These are phyloP conservation scores for Gyrodon lividus DNA, from an alignment of 768 basidiomycete genomes.

Conservation along the genomic window DNA sequence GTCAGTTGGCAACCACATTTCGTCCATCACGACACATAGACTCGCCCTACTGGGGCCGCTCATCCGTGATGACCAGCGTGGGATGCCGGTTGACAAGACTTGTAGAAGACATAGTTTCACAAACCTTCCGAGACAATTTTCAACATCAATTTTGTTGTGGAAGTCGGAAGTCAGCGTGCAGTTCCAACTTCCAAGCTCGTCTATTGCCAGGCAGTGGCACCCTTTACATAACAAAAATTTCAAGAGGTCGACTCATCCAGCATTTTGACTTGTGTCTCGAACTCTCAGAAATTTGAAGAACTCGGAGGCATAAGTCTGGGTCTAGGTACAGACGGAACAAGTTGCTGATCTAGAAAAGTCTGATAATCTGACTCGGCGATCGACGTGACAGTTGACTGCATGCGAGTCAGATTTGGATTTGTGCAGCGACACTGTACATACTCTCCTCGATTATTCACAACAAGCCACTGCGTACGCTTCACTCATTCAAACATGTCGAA, in stretches of 20 bases:
- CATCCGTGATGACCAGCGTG: too few species aligned
- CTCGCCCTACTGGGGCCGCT: too few species aligned
- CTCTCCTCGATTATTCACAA: not conserved
- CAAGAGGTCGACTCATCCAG: not conserved
- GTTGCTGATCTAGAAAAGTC: constrained; percentile 4
- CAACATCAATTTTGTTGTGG: too few species aligned
- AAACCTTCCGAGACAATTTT: too few species aligned
- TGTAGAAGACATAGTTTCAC: too few species aligned
- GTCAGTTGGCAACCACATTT: not conserved
- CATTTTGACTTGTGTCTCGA: not conserved
- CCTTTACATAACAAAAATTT: constrained; percentile 1
- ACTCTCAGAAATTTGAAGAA: not conserved
- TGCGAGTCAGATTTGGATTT: constrained; percentile 28
- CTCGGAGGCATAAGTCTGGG: not conserved
- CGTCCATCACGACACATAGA: not conserved
- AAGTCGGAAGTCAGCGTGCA: too few species aligned
- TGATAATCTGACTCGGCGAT: constrained; percentile 10
- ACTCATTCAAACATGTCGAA: constrained; percentile 29
- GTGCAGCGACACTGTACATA: not conserved
- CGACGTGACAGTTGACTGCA: constrained; percentile 8
- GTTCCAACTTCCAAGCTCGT: too few species aligned
- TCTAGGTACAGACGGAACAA: not conserved
- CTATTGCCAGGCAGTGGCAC: not conserved
- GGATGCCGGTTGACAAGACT: not conserved
- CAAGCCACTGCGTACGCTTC: constrained; percentile 5